Evolutionary conservation across 1,284 basidiomycete genomes (phyloP), one percentile per base, ranked within the genome.

Genomic region (Leccinum pachyderme): DNA sequence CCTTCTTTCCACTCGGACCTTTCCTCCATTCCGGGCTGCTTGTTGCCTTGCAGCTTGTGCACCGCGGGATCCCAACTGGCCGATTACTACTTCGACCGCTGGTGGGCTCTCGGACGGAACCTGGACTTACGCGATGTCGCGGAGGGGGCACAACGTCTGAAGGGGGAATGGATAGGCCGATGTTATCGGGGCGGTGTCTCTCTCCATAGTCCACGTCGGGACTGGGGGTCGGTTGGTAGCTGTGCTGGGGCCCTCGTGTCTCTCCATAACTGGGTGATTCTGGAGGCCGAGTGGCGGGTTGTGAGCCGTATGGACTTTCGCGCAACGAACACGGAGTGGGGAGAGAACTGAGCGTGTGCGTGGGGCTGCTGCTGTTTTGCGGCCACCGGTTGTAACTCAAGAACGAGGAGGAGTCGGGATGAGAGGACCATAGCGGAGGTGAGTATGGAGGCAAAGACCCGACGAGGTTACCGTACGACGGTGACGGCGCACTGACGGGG

Each of bases 11-110:
- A 63, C 82, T 91, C 53, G 89, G 89, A 15, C 89, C 93, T 72
- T 96, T 94, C 65, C 95, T 79, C 95, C 95, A 98, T 72, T 98
- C 95, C 0, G 95, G 95, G 63, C 90, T 93, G 51, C 87, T 85
- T 12, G 85, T 89, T 24, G 80, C 89, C 69, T 87, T 90, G 73
- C 93, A 96, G 64, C 87, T 91, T 13, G 87, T 81, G 72, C 93
- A 96, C 61, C 83, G 83, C 51, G 82, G 73, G 9, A 92, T 77
- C 5, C 92, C 89, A 33, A 81, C 80, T 0, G 91, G 91, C 12
- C 91, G 81, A 57, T 84, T 86, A 24, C 81, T 80, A 11, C 67
- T 61, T 45, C 70, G 53, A 48, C 58, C 56, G n/a, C 56, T 49
- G 18, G 50, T 55, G 9, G 59, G 47, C 32, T 72, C 72, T 25